A percentile compares a stretch with the other conserved stretches of the same genome.
Conservation (phyloP, 306 rosid species). For the Cicer judaicum region DNA sequence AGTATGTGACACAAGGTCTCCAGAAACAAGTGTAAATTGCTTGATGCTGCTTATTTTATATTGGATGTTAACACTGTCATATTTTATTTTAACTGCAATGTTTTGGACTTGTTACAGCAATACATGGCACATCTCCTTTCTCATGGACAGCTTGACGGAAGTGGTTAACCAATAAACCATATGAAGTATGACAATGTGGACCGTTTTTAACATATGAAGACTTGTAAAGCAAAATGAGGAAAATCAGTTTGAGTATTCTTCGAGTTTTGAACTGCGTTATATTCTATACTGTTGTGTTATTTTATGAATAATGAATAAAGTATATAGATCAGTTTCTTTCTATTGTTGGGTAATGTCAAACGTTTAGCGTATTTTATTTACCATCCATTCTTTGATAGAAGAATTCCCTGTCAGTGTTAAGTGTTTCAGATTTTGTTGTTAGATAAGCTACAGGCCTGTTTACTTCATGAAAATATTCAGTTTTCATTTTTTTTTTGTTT, state of each 20-base stretch:
- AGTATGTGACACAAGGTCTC: not conserved
- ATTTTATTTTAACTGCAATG: not conserved
- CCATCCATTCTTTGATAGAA: not conserved
- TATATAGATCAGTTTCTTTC: slow-evolving; percentile 10
- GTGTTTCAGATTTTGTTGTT: not conserved
- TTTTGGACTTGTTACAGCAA: slow-evolving; percentile 63
- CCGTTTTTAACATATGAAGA: slow-evolving; percentile 12
- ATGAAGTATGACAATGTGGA: slow-evolving; percentile 5
- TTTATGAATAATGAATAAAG: slow-evolving; percentile 13
- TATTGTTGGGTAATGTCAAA: not conserved
- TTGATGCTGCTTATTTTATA: slow-evolving; percentile 17
- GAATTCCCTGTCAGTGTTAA: slow-evolving; percentile 3
- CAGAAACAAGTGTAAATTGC: not conserved
- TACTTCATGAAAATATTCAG: not conserved
- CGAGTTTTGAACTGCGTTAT: slow-evolving; percentile 4
- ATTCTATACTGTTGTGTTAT: slow-evolving; percentile 1
- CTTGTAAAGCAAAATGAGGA: slow-evolving; percentile 15
- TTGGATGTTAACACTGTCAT: slow-evolving; percentile 18
- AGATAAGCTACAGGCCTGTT: not conserved
- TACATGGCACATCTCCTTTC: slow-evolving; percentile 95
- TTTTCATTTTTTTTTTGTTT: not conserved
- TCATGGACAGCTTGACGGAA: slow-evolving; percentile 87
- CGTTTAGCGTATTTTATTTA: not conserved
- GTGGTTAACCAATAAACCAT: slow-evolving; percentile 49
- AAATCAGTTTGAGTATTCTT: slow-evolving; percentile 9